Percentiles rank a stretch among this genome's conserved stretches.
Conservation (phyloP, 106 monocot species). For the Posidonia australis region DNA sequence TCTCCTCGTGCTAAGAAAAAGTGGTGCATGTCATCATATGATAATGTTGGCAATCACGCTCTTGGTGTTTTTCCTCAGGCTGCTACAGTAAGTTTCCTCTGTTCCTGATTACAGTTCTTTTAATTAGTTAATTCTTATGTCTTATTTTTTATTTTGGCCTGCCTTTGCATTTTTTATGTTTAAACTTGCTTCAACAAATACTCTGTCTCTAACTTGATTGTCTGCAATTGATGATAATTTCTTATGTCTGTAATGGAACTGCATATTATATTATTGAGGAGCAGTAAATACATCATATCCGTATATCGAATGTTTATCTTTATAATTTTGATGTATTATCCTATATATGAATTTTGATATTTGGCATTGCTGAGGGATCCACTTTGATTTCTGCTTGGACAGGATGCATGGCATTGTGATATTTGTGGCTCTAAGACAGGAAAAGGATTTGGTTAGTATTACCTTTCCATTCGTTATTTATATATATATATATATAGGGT, state of each 20-base stretch:
- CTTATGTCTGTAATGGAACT: too few relatives aligned
- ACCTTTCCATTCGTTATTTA: not conserved
- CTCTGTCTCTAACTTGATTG: too few relatives aligned
- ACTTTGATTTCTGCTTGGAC: conserved; percentile 5
- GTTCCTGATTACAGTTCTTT: not conserved
- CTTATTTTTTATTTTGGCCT: too few relatives aligned
- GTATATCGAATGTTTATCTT: too few relatives aligned
- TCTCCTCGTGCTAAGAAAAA: conserved; percentile 75
- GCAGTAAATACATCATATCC: too few relatives aligned
- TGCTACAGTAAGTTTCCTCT: conserved; percentile 50
- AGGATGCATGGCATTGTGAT: conserved; percentile 91
- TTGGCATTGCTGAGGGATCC: not conserved
- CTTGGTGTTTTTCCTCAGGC: conserved; percentile 68
- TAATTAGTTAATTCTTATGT: not conserved
- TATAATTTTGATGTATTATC: too few relatives aligned
- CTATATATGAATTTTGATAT: not conserved
- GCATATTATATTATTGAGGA: too few relatives aligned
- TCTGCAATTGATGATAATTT: too few relatives aligned
- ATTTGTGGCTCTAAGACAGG: conserved; percentile 76
- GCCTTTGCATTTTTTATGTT: too few relatives aligned
- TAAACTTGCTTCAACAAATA: too few relatives aligned
- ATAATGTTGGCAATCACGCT: conserved; percentile 54
- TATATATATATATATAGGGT: not conserved
- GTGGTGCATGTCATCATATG: conserved; percentile 78
- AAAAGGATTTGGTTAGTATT: conserved; percentile 85